Conservation (phyloP, 2,329 filamentous ascomycete genomes). For the Colletotrichum plurivorum region DNA sequence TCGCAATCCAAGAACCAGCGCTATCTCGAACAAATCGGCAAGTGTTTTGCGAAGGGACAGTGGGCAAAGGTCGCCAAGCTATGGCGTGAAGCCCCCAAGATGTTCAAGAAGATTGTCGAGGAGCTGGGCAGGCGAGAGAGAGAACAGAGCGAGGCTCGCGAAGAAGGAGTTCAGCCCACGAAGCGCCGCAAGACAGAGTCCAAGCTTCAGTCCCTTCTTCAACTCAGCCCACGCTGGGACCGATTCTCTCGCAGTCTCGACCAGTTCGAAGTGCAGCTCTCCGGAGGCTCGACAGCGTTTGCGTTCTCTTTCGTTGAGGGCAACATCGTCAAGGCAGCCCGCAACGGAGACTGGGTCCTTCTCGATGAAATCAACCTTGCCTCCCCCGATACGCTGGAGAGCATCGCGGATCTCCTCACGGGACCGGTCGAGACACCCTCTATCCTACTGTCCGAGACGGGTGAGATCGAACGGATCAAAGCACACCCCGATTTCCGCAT, state of each 20-base stretch:
- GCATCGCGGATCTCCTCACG: slow-evolving; percentile 88
- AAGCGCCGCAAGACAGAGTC: slow-evolving; percentile 78
- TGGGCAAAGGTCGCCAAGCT: slow-evolving; percentile 90
- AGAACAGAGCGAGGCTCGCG: slow-evolving; percentile 52
- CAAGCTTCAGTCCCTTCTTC: slow-evolving; percentile 74
- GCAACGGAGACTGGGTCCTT: slow-evolving; percentile 97
- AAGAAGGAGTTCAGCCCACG: slow-evolving; percentile 68
- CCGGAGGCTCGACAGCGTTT: slow-evolving; percentile 80
- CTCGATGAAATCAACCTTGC: slow-evolving; percentile 98
- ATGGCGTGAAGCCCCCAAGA: slow-evolving; percentile 90
- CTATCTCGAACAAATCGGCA: slow-evolving; percentile 85
- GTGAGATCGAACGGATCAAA: slow-evolving; percentile 89
- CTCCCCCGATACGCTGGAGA: slow-evolving; percentile 93
- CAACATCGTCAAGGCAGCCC: slow-evolving; percentile 94
- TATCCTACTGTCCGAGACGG: slow-evolving; percentile 91
- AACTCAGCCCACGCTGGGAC: slow-evolving; percentile 80
- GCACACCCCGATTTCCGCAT: slow-evolving; percentile 95
- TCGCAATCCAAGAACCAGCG: slow-evolving; percentile 89
- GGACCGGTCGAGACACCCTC: slow-evolving; percentile 82
- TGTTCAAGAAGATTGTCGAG: slow-evolving; percentile 81
- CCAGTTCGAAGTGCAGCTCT: slow-evolving; percentile 85
- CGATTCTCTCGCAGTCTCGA: slow-evolving; percentile 81
- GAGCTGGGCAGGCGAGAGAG: slow-evolving; percentile 64
- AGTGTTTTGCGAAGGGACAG: slow-evolving; percentile 83
- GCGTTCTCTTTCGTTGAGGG: slow-evolving; percentile 97